Percentiles rank a stretch among this genome's conserved stretches.
These are phyloP conservation scores for Boletus insuetus DNA, from an alignment of 768 basidiomycete genomes.

Conservation along the genomic window DNA sequence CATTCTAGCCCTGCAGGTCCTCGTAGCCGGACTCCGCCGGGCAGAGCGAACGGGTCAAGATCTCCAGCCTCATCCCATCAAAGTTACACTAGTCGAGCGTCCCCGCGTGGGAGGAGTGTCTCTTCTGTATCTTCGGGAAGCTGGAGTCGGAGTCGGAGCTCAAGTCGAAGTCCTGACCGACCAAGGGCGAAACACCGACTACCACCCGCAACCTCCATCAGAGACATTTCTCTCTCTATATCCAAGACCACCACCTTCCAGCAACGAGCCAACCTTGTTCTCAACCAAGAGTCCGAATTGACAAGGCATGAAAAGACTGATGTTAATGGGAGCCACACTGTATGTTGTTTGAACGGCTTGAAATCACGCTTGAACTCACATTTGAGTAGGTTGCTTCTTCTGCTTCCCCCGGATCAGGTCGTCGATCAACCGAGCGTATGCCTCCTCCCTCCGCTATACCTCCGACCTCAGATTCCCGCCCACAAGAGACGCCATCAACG, in stretches of 20 bases:
- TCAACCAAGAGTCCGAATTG: conserved; percentile 22
- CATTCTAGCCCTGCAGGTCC: conserved; percentile 47
- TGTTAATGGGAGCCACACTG: conserved; percentile 38
- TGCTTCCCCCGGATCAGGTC: conserved; percentile 19
- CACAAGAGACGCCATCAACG: conserved; percentile 14
- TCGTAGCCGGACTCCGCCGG: conserved; percentile 50
- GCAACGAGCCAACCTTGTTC: conserved; percentile 17
- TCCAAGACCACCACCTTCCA: conserved; percentile 31
- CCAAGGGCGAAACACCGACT: conserved; percentile 62
- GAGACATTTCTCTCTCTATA: conserved; percentile 31
- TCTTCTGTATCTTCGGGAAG: conserved; percentile 57
- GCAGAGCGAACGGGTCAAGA: conserved; percentile 35
- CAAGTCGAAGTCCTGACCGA: conserved; percentile 53
- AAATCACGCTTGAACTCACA: conserved; percentile 4
- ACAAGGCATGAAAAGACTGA: conserved; percentile 37
- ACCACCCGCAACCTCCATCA: conserved; percentile 45
- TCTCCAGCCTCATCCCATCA: conserved; percentile 46
- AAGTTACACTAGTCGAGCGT: conserved; percentile 34
- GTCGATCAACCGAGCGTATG: conserved; percentile 32
- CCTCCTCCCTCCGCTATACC: conserved; percentile 32
- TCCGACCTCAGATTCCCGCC: conserved; percentile 12
- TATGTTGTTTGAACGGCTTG: conserved; percentile 12
- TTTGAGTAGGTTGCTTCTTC: conserved; percentile 19
- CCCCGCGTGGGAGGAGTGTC: conserved; percentile 42
- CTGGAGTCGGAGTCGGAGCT: conserved; percentile 50